Evolutionary conservation across 2,329 filamentous ascomycete genomes (phyloP).

Genomic region (Oidium heveae): DNA sequence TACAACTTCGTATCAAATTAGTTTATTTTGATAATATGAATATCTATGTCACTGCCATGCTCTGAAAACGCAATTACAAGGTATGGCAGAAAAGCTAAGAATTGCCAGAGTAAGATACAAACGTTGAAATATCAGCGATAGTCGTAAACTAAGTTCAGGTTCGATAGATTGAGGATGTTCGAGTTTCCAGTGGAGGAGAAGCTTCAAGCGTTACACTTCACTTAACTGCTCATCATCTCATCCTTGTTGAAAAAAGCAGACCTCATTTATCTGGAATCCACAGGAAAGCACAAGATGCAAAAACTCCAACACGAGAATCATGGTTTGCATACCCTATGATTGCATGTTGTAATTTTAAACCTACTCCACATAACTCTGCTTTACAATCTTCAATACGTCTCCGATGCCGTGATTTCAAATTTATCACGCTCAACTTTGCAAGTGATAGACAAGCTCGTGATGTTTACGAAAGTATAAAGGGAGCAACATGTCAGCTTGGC

Average conservation of each 20-base stretch:
- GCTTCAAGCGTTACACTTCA: conserved; percentile 30
- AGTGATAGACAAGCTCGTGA: conserved; percentile 53
- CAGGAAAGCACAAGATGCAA: conserved; percentile 16
- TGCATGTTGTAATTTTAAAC: conserved; percentile 50
- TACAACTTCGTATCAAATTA: no score
- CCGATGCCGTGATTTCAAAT: conserved; percentile 80
- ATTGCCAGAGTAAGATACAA: conserved; percentile 18
- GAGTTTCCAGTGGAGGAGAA: conserved; percentile 31
- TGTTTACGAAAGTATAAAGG: conserved; percentile 66
- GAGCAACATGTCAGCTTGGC: conserved; percentile 57
- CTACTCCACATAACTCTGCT: conserved; percentile 41
- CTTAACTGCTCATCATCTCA: conserved; percentile 35
- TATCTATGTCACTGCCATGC: neutral
- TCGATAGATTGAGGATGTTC: conserved; percentile 31
- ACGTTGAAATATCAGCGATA: neutral
- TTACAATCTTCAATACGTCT: conserved; percentile 64
- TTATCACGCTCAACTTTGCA: conserved; percentile 70
- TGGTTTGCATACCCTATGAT: conserved; percentile 96
- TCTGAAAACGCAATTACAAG: neutral
- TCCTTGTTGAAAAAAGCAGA: conserved; percentile 16
- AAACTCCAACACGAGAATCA: conserved; percentile 35
- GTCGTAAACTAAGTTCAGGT: conserved; percentile 3
- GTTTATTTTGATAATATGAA: no score
- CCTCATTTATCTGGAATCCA: conserved; percentile 8
- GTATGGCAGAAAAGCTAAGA: conserved; percentile 19